A percentile compares a stretch with the other conserved stretches of the same genome.
Conservation (phyloP, 768 basidiomycete genomes). For the Hygrophoropsis aurantiaca region DNA sequence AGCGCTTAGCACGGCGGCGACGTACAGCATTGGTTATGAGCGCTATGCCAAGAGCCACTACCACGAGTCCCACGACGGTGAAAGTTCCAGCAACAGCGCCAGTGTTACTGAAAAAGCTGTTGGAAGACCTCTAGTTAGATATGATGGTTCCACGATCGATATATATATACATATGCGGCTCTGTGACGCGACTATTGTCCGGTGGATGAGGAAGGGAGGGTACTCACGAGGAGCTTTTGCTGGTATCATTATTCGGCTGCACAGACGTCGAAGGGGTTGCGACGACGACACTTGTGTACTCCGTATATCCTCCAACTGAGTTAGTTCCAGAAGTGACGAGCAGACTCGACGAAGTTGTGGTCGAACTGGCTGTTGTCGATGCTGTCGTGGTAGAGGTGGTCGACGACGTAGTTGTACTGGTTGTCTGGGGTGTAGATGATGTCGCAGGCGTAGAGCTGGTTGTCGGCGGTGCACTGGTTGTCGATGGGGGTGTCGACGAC, state of each 20-base stretch:
- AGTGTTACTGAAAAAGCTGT: slow-evolving; percentile 70
- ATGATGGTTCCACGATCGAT: too few species aligned
- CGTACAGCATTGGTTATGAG: slow-evolving; percentile 53
- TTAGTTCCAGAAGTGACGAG: background rate
- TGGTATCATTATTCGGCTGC: background rate
- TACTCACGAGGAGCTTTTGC: slow-evolving; percentile 24
- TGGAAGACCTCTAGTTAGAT: background rate
- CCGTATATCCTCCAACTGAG: background rate
- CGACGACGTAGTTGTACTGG: background rate
- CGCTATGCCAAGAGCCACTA: slow-evolving; percentile 47
- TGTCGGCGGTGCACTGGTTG: background rate
- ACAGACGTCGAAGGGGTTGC: background rate
- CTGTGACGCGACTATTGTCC: background rate
- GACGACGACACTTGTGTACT: slow-evolving; percentile 7
- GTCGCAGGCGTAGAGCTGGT: slow-evolving; percentile 6
- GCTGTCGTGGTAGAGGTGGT: slow-evolving; percentile 8
- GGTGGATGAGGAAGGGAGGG: slow-evolving; percentile 4
- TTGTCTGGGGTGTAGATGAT: slow-evolving; percentile 3
- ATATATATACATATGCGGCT: too few species aligned
- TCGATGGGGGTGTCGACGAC: background rate
- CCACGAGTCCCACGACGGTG: slow-evolving; percentile 66
- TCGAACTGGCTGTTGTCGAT: background rate
- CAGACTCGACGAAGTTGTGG: background rate
- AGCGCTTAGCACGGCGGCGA: slow-evolving; percentile 59
- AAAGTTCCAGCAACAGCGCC: slow-evolving; percentile 75